Evolutionary conservation across 73 alveolate genomes (phyloP).

Genomic region (Paraurostyla sp.): DNA sequence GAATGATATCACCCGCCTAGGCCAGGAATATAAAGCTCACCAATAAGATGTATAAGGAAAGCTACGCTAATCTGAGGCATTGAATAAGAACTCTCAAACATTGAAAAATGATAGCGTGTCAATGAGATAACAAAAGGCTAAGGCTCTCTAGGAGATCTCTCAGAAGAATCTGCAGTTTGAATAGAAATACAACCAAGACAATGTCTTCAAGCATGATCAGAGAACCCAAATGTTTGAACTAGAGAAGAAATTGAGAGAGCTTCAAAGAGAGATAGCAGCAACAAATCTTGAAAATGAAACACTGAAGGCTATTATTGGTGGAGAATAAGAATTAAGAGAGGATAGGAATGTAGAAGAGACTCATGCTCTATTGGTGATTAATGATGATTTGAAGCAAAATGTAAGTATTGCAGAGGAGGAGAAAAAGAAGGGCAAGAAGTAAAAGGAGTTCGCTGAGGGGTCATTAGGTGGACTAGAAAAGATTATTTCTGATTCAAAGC

Average conservation of each 20-base stretch:
- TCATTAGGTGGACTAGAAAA: not conserved
- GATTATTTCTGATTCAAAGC: slow-evolving; percentile 43
- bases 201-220: slow-evolving; percentile 23
- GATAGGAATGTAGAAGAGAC: slow-evolving; percentile 57
- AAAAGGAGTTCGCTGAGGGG: slow-evolving; percentile 64
- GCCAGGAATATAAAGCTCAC: not conserved
- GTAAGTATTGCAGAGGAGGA: slow-evolving; percentile 14
- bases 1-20: not conserved
- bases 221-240: slow-evolving; percentile 56
- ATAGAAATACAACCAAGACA: not conserved
- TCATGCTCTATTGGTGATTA: slow-evolving; percentile 53
- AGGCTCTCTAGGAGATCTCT: not conserved
- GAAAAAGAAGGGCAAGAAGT: slow-evolving; percentile 21
- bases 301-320: slow-evolving; percentile 38
- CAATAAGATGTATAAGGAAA: not conserved
- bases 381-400: slow-evolving; percentile 59
- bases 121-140: not conserved
- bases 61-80: not conserved
- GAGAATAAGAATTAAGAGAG: slow-evolving; percentile 69
- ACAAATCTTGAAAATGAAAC: slow-evolving; percentile 66
- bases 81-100: slow-evolving; percentile 4
- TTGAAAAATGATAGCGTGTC: slow-evolving; percentile 7
- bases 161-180: not conserved
- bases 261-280: slow-evolving; percentile 47
- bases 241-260: slow-evolving; percentile 63